Evolutionary conservation across 2,329 filamentous ascomycete genomes (phyloP), one percentile per base, ranked within the genome.

Genomic region (Exophiala sp.): DNA sequence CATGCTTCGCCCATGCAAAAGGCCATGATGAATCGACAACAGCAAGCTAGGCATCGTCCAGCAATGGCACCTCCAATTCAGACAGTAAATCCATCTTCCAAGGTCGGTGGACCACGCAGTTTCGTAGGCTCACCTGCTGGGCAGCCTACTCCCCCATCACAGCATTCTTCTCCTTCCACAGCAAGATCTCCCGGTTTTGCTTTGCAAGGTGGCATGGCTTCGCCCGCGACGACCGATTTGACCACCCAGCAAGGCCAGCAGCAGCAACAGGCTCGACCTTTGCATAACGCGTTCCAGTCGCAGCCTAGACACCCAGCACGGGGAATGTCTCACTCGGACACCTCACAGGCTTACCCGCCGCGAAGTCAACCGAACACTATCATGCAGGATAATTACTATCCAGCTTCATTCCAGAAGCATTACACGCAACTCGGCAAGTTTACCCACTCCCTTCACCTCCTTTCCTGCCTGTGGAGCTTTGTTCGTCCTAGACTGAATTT

Each of bases 341-440:
- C 65, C 65, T 49, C 67, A 62, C 53, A 66, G 67, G 59, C 63
- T n/a, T 66, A 67, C 53, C 60, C 68, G 39, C 65, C 70, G 19
- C 62, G 71, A 50, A 57, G 64, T 9, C 49, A 55, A 35, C 39
- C 48, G 9, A 45, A 39, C 18, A 34, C 22, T 35, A 48, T 43
- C 13, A 59, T 70, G 40, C 67, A 75, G 34, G 70, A 73, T 14
- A 68, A 70, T 46, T 95, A 85, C 70, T 96, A 95, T 66, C 82
- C 86, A 43, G 85, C 88, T 50, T 85, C 87, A 14, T 96, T 95
- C 71, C 88, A 94, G 65, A 93, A 86, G 68, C 91, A 96, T 68
- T 90, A 94, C 70, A 87, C 94, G 70, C 88, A 95, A 76, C 81
- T 97, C 69, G 91, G 91, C 86, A 88, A 86, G 89, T 76, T 78